A percentile compares a stretch with the other conserved stretches of the same genome.
Evolutionary conservation across 2,329 filamentous ascomycete species (phyloP).

Genomic region (Neofusicoccum umdonicola): DNA sequence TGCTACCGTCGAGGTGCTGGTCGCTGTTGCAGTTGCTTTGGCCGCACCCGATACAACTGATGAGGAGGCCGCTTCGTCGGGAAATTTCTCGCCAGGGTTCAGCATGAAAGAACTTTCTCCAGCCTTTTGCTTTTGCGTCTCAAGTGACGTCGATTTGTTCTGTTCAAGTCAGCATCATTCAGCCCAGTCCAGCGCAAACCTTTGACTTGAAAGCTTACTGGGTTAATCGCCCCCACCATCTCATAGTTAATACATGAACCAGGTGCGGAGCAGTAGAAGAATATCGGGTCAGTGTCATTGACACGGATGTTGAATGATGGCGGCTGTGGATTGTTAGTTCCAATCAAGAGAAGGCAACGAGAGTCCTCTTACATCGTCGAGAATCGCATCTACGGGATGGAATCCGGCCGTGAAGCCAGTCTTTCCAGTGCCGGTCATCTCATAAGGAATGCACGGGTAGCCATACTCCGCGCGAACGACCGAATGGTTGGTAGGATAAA

Average conservation of each 20-base stretch:
- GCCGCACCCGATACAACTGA: neutral
- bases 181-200: neutral
- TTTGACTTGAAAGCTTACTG: constrained; percentile 42
- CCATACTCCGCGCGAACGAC: constrained; percentile 41
- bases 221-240: constrained; percentile 77
- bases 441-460: constrained; percentile 42
- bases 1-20: neutral
- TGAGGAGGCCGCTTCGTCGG: constrained; percentile 29
- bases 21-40: neutral
- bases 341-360: neutral
- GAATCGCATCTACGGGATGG: constrained; percentile 20
- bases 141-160: constrained; percentile 10
- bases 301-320: constrained; percentile 31
- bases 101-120: constrained; percentile 28
- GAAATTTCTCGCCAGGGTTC: constrained; percentile 40
- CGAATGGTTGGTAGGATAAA: constrained; percentile 44
- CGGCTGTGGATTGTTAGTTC: neutral
- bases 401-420: constrained; percentile 33
- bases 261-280: constrained; percentile 52
- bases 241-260: constrained; percentile 62
- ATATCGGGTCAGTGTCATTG: constrained; percentile 36
- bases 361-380: constrained; percentile 9
- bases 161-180: neutral
- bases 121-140: constrained; percentile 18
- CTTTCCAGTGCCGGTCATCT: constrained; percentile 26